A percentile compares a stretch with the other conserved stretches of the same genome.
These are phyloP conservation scores for Ascochyta clinopodiicola DNA, from an alignment of 2,329 filamentous ascomycete genomes.

Conservation along the genomic window DNA sequence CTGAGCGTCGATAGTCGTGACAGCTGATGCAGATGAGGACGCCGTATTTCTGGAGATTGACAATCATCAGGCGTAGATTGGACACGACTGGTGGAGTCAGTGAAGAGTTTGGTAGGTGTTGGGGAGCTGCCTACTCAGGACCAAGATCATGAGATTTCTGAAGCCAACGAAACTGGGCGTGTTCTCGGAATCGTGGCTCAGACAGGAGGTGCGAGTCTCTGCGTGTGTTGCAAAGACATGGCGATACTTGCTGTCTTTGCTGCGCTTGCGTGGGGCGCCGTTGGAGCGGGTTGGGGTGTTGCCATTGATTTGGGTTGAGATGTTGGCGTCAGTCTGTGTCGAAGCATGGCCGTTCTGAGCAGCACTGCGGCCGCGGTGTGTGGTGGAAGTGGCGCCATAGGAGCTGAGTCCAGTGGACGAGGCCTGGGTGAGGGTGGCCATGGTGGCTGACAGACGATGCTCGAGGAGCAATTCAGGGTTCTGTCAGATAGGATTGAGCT, in stretches of 20 bases:
- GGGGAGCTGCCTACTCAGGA: slow-evolving; percentile 68
- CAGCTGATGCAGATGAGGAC: slow-evolving; percentile 91
- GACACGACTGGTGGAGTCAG: slow-evolving; percentile 72
- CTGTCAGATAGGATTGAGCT: not conserved
- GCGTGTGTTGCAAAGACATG: slow-evolving; percentile 90
- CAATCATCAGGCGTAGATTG: slow-evolving; percentile 91
- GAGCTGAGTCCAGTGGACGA: slow-evolving; percentile 29
- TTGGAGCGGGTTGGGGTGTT: not conserved
- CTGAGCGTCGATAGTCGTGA: slow-evolving; percentile 82
- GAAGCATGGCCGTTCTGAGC: slow-evolving; percentile 12
- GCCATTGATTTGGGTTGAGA: slow-evolving; percentile 19
- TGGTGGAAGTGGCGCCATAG: slow-evolving; percentile 30
- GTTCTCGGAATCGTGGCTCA: slow-evolving; percentile 80
- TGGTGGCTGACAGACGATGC: slow-evolving; percentile 13
- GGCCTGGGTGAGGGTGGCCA: slow-evolving; percentile 41
- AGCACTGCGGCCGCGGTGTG: slow-evolving; percentile 33
- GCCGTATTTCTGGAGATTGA: slow-evolving; percentile 98
- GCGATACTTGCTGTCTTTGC: slow-evolving; percentile 71
- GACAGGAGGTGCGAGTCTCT: slow-evolving; percentile 72
- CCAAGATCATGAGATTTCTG: slow-evolving; percentile 93
- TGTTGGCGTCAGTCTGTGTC: slow-evolving; percentile 1
- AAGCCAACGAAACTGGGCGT: slow-evolving; percentile 91
- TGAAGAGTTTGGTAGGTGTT: not conserved
- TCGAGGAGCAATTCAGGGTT: not conserved
- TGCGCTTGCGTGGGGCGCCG: slow-evolving; percentile 13